phyloP scores from a whole-genome alignment of 1,139 yeast genomes.

The Suhomyces bokatorum region DNA sequence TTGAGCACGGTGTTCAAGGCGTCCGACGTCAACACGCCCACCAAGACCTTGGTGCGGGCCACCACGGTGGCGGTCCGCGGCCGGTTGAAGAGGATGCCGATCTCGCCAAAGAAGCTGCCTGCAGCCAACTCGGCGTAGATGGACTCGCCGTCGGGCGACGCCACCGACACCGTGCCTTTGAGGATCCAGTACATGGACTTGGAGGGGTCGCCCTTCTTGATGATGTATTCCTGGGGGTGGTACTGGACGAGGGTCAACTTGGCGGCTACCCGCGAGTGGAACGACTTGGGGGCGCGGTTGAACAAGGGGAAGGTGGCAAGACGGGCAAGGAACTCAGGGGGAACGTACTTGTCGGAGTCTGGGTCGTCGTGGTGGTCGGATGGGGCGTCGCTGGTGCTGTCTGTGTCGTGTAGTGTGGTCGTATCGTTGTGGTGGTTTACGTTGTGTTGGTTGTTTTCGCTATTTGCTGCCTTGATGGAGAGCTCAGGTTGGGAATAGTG shows the following conservation, averaged over 20 bases:
- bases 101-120: conserved; percentile 77
- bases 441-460: no score
- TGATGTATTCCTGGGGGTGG: conserved; percentile 67
- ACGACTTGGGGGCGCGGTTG: conserved; percentile 63
- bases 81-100: conserved; percentile 70
- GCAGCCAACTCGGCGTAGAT: conserved; percentile 67
- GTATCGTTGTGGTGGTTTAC: conserved; percentile 7
- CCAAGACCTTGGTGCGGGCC: conserved; percentile 64
- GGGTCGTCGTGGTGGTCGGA: conserved; percentile 8
- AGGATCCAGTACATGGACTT: conserved; percentile 79
- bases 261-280: conserved; percentile 59
- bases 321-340: conserved; percentile 53
- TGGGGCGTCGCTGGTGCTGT: no score
- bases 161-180: conserved; percentile 70
- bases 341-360: conserved; percentile 28
- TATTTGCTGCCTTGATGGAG: no score
- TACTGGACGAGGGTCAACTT: conserved; percentile 58
- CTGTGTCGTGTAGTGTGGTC: no score
- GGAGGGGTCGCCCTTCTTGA: conserved; percentile 73
- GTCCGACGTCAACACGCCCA: conserved; percentile 68
- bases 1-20: conserved; percentile 59
- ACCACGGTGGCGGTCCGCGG: conserved; percentile 80
- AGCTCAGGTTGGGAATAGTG: neutral
- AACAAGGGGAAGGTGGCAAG: conserved; percentile 62
- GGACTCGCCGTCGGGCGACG: conserved; percentile 75